Percentiles rank a stretch among this genome's conserved stretches.
phyloP scores from a whole-genome alignment of 208 protist genomes.

The Angomonas deanei region DNA sequence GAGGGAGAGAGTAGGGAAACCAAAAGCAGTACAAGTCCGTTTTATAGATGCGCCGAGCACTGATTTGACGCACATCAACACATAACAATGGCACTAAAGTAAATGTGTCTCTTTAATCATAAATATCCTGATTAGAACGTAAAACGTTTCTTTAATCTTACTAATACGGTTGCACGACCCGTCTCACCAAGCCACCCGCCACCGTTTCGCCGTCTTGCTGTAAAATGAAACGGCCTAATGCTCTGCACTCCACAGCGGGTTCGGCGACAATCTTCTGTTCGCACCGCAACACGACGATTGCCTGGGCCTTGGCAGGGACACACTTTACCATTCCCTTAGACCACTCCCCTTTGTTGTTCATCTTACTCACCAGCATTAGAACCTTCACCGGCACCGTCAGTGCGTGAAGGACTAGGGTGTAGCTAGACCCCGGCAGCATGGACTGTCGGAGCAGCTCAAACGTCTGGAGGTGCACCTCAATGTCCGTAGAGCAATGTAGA shows the following conservation, averaged over 20 bases:
- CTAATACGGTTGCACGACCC: slow-evolving; percentile 26
- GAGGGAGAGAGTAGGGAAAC: slow-evolving; percentile 3
- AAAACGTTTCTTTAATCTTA: background rate
- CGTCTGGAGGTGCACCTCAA: slow-evolving; percentile 79
- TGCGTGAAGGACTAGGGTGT: slow-evolving; percentile 69
- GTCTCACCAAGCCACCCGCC: slow-evolving; percentile 61
- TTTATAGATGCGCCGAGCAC: background rate
- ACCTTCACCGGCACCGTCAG: slow-evolving; percentile 66
- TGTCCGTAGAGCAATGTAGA: slow-evolving; percentile 39
- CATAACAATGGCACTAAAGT: background rate
- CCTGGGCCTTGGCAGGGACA: slow-evolving; percentile 58
- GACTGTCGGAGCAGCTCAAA: slow-evolving; percentile 54
- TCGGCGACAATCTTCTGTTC: slow-evolving; percentile 55
- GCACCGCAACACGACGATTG: slow-evolving; percentile 55
- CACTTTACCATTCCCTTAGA: slow-evolving; percentile 86
- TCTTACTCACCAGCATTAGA: slow-evolving; percentile 57
- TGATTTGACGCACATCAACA: background rate
- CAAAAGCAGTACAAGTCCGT: slow-evolving; percentile 12
- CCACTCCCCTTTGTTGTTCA: slow-evolving; percentile 59
- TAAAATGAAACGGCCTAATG: slow-evolving; percentile 77
- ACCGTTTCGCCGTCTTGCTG: slow-evolving; percentile 79
- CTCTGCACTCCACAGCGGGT: slow-evolving; percentile 58
- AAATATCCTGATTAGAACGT: background rate
- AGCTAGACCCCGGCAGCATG: slow-evolving; percentile 61
- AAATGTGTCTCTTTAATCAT: background rate